Evolutionary conservation across 179 eudicot species (phyloP).

Genomic region (Spinacia oleracea): DNA sequence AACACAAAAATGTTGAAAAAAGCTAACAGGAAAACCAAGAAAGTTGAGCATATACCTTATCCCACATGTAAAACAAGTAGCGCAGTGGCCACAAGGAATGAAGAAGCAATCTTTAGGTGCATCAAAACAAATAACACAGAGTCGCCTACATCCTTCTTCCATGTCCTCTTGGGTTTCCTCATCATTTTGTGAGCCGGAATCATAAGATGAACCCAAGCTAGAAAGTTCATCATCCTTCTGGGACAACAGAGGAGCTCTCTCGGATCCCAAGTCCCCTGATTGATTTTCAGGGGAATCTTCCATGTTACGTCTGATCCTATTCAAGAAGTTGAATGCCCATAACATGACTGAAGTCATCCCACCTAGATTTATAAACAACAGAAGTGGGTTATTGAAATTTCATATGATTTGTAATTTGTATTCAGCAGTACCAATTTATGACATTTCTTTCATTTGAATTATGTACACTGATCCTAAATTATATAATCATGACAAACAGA

Average conservation of each 20-base stretch:
- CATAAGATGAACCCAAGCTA: slow-evolving; percentile 79
- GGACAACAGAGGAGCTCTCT: slow-evolving; percentile 60
- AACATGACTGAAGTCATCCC: slow-evolving; percentile 61
- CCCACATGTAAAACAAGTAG: slow-evolving; percentile 74
- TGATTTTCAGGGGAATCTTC: slow-evolving; percentile 31
- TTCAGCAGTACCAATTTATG: not conserved
- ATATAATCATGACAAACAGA: not conserved
- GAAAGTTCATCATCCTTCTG: slow-evolving; percentile 64
- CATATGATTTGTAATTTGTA: slow-evolving; percentile 9
- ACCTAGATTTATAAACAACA: slow-evolving; percentile 38
- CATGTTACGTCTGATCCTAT: slow-evolving; percentile 38
- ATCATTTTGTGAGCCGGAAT: slow-evolving; percentile 55
- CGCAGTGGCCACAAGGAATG: slow-evolving; percentile 89
- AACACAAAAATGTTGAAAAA: not conserved
- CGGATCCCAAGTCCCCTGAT: slow-evolving; percentile 27
- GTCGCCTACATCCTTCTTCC: slow-evolving; percentile 49
- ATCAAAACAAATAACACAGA: slow-evolving; percentile 81
- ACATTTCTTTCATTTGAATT: not conserved
- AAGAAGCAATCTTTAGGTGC: slow-evolving; percentile 87
- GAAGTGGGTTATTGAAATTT: slow-evolving; percentile 9
- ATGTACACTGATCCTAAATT: not conserved
- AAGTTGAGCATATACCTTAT: slow-evolving; percentile 46
- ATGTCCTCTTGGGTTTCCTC: slow-evolving; percentile 44
- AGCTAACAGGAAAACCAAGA: not conserved
- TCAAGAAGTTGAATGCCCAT: slow-evolving; percentile 46